Base-by-base conservation (phyloP, 352 stramenopile species). In the Globisporangium spinosum region DNA sequence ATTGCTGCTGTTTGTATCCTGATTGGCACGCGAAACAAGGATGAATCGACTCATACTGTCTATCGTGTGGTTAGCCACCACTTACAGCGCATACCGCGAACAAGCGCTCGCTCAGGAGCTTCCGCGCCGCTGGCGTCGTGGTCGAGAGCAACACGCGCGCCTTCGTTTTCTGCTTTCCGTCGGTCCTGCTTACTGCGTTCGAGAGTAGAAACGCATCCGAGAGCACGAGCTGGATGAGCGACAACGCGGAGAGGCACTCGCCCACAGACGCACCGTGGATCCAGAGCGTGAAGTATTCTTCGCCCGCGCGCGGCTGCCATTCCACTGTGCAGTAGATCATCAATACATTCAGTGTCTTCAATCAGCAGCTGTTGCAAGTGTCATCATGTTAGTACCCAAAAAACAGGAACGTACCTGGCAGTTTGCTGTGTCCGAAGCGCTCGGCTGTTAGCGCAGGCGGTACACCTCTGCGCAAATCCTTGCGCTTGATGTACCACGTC, bases 201-300 rank as follows among this genome's bases (percentile, higher is more conserved):
- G 17, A 64, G 58, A 6, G 58, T 0, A 53, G 29, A 45, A 64
- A 75, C 10, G 62, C 58, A n/a, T 74, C 58, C 20, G 75, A 75
- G 45, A 89, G 64, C 27, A 77, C 71, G 55, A 87, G 72, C 35
- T 88, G 75, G 64, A 93, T 77, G 23, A 93, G 57, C 7, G 85
- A 83, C 25, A 93, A 68, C 45, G 73, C 83, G 7, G 82, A 91
- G 34, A 93, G 67, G 63, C 82, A 91, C 68, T 93, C 85, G 10
- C 85, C 85, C 29, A 91, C 82, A 0, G 85, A 93, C 12, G 85
- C 85, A 17, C 82, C 82, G 59, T 93, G 85, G 70, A 93, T 87
- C 85, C 85, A 93, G 20, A 89, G 47, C 8, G 75, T 86, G n/a
- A 82, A 77, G 10, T 20, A 67, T 0, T 61, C 38, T 51, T 43